Evolutionary conservation across 2,329 filamentous ascomycete genomes (phyloP).

Genomic region (Elsinoe australis): DNA sequence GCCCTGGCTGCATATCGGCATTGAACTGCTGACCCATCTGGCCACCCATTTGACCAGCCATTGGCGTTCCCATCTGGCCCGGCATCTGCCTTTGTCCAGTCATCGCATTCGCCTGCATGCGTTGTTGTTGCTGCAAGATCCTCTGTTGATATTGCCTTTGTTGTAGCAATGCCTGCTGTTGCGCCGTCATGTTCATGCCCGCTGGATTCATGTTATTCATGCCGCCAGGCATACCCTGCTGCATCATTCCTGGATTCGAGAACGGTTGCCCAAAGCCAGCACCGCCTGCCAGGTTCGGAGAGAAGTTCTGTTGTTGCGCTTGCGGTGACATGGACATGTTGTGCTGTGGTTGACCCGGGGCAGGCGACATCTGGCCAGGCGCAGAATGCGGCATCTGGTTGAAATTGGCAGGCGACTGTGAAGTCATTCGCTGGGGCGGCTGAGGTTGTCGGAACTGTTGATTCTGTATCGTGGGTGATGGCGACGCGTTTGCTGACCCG

Average conservation of each 20-base stretch:
- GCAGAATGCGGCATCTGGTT: constrained; percentile 69
- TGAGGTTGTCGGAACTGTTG: constrained; percentile 63
- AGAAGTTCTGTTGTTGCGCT: constrained; percentile 21
- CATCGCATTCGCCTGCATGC: constrained; percentile 42
- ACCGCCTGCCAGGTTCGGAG: constrained; percentile 17
- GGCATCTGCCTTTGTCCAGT: constrained; percentile 19
- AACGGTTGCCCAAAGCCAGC: constrained; percentile 14
- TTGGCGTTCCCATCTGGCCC: constrained; percentile 22
- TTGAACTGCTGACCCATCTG: constrained; percentile 15
- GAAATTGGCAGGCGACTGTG: constrained; percentile 86
- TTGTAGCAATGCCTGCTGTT: constrained; percentile 49
- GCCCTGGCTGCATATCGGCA: constrained; percentile 16
- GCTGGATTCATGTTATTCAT: constrained; percentile 29
- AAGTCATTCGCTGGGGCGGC: constrained; percentile 66
- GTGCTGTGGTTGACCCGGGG: constrained; percentile 30
- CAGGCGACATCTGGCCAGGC: constrained; percentile 63
- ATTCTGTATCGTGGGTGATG: constrained; percentile 84
- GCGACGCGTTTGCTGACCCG: constrained; percentile 74
- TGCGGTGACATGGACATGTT: constrained; percentile 27
- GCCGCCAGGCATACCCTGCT: constrained; percentile 22
- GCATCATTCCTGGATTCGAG: constrained; percentile 20
- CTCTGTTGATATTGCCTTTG: constrained; percentile 82
- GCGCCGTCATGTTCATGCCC: constrained; percentile 34
- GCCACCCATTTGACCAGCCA: constrained; percentile 16
- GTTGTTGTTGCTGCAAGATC: constrained; percentile 66